A percentile compares a stretch with the other conserved stretches of the same genome.
These are phyloP conservation scores for Cucumis hystrix DNA, from an alignment of 306 rosid genomes.

Conservation along the genomic window DNA sequence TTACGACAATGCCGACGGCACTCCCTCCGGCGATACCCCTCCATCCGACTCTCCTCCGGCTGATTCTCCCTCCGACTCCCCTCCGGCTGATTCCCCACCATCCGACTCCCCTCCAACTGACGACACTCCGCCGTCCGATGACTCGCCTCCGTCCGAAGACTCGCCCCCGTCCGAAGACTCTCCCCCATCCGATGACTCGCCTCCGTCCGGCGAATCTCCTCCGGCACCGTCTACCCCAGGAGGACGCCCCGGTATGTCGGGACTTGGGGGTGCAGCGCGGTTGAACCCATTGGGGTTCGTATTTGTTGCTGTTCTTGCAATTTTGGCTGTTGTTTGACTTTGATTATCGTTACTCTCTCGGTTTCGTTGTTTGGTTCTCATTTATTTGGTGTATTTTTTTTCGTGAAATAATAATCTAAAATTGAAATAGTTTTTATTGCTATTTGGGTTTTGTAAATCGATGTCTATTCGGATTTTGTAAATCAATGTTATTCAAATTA, in stretches of 20 bases:
- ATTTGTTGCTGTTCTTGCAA: conserved; percentile 17
- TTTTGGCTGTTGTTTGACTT: conserved; percentile 30
- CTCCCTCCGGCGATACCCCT: not conserved
- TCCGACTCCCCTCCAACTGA: not conserved
- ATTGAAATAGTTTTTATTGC: not conserved
- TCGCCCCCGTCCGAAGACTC: conserved; percentile 22
- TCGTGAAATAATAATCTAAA: not conserved
- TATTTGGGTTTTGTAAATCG: not conserved
- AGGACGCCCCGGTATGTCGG: not conserved
- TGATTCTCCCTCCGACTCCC: conserved; percentile 12
- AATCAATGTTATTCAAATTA: no score
- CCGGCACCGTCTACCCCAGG: not conserved
- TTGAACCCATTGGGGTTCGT: conserved; percentile 19
- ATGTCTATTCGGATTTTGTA: no score
- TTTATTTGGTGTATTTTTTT: not conserved
- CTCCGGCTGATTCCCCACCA: no score
- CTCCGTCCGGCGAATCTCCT: not conserved
- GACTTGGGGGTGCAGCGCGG: conserved; percentile 14
- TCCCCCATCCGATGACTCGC: conserved; percentile 20
- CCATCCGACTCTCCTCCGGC: conserved; percentile 24
- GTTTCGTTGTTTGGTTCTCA: not conserved
- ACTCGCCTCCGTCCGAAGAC: conserved; percentile 16
- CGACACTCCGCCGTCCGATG: conserved; percentile 22
- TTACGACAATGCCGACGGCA: not conserved
- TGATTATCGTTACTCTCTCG: not conserved